These are phyloP conservation scores for Pythium utonaiense DNA, from an alignment of 352 stramenopile genomes.

Conservation along the genomic window DNA sequence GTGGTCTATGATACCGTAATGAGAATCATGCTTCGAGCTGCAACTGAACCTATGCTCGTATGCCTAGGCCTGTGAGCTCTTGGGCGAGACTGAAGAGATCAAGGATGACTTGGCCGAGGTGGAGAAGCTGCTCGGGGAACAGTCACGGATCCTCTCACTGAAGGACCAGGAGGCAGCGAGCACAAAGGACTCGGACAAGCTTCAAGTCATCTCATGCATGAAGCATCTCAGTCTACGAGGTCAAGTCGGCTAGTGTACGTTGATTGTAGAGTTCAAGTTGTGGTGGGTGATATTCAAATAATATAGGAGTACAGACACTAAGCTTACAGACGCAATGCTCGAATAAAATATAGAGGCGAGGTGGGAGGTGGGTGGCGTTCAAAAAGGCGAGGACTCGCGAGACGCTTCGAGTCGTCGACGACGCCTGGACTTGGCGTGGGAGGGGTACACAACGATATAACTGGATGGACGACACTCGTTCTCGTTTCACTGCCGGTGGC, in stretches of 20 bases:
- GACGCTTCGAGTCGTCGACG: slow-evolving; percentile 3
- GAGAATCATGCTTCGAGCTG: too few relatives aligned
- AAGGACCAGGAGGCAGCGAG: slow-evolving; percentile 39
- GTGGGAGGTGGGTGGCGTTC: slow-evolving; percentile 6
- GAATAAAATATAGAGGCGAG: slow-evolving; percentile 26
- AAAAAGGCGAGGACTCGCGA: slow-evolving; percentile 18
- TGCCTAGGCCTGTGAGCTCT: slow-evolving; percentile 44
- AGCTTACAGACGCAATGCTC: slow-evolving; percentile 28
- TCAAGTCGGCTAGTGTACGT: slow-evolving; percentile 16
- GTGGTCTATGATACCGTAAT: too few relatives aligned
- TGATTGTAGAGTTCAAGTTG: background rate
- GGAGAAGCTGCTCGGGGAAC: slow-evolving; percentile 31
- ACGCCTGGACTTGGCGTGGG: slow-evolving; percentile 3
- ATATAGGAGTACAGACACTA: slow-evolving; percentile 31
- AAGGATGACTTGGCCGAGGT: slow-evolving; percentile 47
- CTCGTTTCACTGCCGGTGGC: slow-evolving; percentile 34
- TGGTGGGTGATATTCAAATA: slow-evolving; percentile 9
- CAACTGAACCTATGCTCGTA: background rate
- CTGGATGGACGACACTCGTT: slow-evolving; percentile 14
- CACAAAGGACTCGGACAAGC: slow-evolving; percentile 35
- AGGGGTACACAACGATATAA: slow-evolving; percentile 11
- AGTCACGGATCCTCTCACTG: slow-evolving; percentile 34
- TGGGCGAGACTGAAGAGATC: slow-evolving; percentile 44
- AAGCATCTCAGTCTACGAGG: slow-evolving; percentile 63
- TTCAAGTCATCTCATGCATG: slow-evolving; percentile 68